These are phyloP conservation scores for Eurotiales sp. DNA, from an alignment of 2,329 filamentous ascomycete genomes.

Conservation along the genomic window DNA sequence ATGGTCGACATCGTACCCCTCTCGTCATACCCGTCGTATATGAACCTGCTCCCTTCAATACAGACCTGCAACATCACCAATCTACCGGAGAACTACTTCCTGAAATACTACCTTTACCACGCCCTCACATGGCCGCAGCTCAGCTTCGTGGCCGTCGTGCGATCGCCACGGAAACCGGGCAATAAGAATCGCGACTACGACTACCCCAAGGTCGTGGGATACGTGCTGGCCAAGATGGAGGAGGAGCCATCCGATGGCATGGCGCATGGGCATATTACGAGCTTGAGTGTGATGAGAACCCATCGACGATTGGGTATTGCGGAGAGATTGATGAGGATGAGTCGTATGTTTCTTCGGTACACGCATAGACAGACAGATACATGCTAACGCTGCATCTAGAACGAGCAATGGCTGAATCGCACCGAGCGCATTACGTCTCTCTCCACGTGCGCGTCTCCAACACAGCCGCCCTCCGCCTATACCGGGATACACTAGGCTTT, in stretches of 20 bases:
- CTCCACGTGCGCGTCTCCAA: conserved; percentile 96
- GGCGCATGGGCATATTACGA: conserved; percentile 94
- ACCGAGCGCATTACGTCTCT: conserved; percentile 85
- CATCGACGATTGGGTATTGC: conserved; percentile 87
- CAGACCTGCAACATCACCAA: conserved; percentile 99
- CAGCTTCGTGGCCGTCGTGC: conserved; percentile 92
- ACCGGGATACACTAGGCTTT: conserved; percentile 89
- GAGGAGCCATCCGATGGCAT: conserved; percentile 90
- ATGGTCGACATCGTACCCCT: conserved; percentile 50
- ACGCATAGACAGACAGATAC: not conserved
- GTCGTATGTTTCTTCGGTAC: conserved; percentile 59
- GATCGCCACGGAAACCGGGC: conserved; percentile 65
- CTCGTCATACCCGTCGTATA: conserved; percentile 56
- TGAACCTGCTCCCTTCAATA: conserved; percentile 79
- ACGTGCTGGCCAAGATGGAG: conserved; percentile 99
- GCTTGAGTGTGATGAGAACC: conserved; percentile 91
- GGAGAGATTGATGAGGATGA: conserved; percentile 96
- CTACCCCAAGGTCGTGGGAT: conserved; percentile 96
- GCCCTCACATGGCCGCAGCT: conserved; percentile 97
- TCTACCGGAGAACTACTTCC: conserved; percentile 98
- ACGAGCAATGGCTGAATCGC: conserved; percentile 94
- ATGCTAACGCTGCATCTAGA: conserved; percentile 50
- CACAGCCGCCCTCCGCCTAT: conserved; percentile 82
- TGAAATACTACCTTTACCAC: conserved; percentile 99
- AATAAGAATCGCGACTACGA: conserved; percentile 40